These are phyloP conservation scores for Bolboschoenoplectus hybrid DNA, from an alignment of 202 grass and related monocot genomes.

Conservation along the genomic window DNA sequence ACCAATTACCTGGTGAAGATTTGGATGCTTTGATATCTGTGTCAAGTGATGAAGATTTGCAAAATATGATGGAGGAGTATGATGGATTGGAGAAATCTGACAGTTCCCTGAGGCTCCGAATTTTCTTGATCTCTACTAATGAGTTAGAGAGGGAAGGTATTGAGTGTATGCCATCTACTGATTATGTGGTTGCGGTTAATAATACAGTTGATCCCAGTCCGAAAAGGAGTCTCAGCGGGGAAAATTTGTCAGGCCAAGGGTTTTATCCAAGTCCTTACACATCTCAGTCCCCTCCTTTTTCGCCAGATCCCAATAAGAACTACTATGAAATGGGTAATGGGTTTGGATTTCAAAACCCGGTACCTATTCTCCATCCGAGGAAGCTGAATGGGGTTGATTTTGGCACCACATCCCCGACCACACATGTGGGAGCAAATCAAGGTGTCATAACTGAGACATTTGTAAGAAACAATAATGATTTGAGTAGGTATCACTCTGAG, in stretches of 20 bases:
- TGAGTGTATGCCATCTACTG: slow-evolving; percentile 48
- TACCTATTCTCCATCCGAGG: slow-evolving; percentile 48
- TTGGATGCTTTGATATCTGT: slow-evolving; percentile 91
- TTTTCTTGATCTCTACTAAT: slow-evolving; percentile 78
- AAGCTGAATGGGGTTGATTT: slow-evolving; percentile 44
- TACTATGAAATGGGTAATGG: slow-evolving; percentile 43
- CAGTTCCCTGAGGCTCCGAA: slow-evolving; percentile 59
- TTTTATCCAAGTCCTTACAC: slow-evolving; percentile 61
- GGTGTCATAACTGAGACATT: slow-evolving; percentile 35
- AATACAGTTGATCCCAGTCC: slow-evolving; percentile 56
- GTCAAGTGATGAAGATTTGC: slow-evolving; percentile 85
- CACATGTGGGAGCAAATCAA: slow-evolving; percentile 47
- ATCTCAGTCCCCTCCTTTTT: slow-evolving; percentile 39
- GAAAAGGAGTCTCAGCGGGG: slow-evolving; percentile 58
- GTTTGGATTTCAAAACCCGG: slow-evolving; percentile 38
- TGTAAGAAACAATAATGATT: slow-evolving; percentile 49
- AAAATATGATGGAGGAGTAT: slow-evolving; percentile 98
- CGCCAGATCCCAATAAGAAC: slow-evolving; percentile 31
- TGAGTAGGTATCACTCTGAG: slow-evolving; percentile 59
- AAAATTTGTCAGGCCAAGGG: slow-evolving; percentile 63
- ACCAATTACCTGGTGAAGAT: slow-evolving; percentile 95
- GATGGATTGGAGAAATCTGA: slow-evolving; percentile 68
- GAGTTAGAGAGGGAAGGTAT: slow-evolving; percentile 56
- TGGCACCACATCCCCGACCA: slow-evolving; percentile 34
- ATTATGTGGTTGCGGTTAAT: slow-evolving; percentile 88